These are phyloP conservation scores for Ceratocystis huliohia DNA, from an alignment of 2,329 filamentous ascomycete genomes.

Conservation along the genomic window DNA sequence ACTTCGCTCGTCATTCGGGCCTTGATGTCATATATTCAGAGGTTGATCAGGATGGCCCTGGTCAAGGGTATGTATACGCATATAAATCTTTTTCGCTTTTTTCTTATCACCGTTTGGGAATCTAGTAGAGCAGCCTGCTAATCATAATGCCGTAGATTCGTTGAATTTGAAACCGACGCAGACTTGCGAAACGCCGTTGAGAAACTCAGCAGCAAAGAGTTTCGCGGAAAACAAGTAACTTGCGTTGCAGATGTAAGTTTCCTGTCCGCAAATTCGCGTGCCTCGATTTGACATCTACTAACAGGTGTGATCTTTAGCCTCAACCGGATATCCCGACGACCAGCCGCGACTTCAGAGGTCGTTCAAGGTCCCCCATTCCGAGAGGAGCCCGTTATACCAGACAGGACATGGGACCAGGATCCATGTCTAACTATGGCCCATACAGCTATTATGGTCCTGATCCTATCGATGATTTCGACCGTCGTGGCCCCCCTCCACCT, in stretches of 20 bases:
- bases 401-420: constrained; percentile 8
- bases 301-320: constrained; percentile 37
- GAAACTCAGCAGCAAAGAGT: constrained; percentile 84
- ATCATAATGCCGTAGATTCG: constrained; percentile 52
- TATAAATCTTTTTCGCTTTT: background rate
- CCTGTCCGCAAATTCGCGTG: background rate
- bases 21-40: constrained; percentile 98
- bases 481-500: constrained; percentile 49
- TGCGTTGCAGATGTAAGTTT: constrained; percentile 73
- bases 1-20: constrained; percentile 93
- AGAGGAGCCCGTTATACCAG: constrained; percentile 34
- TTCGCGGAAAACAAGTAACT: constrained; percentile 76
- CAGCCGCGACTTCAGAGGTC: constrained; percentile 47
- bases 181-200: constrained; percentile 86
- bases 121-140: background rate
- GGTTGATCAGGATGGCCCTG: constrained; percentile 65
- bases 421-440: constrained; percentile 4
- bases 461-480: constrained; percentile 61
- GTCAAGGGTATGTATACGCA: constrained; percentile 13
- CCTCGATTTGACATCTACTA: background rate
- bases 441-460: constrained; percentile 3
- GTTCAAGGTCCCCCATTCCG: constrained; percentile 63
- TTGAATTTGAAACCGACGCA: constrained; percentile 88
- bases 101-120: no score
- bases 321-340: constrained; percentile 51